Percentiles rank a stretch among this genome's conserved stretches.
Conservation (phyloP, 2,329 filamentous ascomycete genomes). For the Scortechinia acanthostroma region DNA sequence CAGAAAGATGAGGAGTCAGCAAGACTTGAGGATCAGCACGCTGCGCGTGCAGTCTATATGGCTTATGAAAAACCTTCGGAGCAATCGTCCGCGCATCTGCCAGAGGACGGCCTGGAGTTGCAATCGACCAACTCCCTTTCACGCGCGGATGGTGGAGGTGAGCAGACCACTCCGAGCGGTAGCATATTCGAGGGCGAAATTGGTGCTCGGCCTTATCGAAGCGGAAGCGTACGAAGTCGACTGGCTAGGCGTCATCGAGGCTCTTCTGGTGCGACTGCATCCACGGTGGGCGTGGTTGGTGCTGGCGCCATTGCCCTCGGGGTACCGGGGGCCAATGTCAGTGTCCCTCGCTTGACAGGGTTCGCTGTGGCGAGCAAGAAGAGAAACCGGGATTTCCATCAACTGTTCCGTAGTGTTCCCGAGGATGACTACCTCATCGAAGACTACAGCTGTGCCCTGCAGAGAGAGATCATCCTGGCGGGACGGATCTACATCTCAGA, state of each 20-base stretch:
- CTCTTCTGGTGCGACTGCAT: constrained; percentile 57
- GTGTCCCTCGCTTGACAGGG: constrained; percentile 74
- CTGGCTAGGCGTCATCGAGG: constrained; percentile 74
- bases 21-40: neutral
- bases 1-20: neutral
- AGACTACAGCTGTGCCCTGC: constrained; percentile 93
- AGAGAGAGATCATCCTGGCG: constrained; percentile 90
- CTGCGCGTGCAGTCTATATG: neutral
- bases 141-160: neutral
- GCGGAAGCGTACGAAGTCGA: constrained; percentile 48
- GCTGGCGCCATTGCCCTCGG: constrained; percentile 62
- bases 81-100: neutral
- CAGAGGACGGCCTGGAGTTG: neutral
- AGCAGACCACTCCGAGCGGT: neutral
- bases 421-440: constrained; percentile 98
- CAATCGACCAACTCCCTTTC: neutral
- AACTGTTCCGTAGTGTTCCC: constrained; percentile 88
- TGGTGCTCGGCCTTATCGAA: constrained; percentile 54
- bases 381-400: constrained; percentile 90
- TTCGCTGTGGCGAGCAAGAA: constrained; percentile 96
- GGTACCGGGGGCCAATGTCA: constrained; percentile 61
- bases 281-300: constrained; percentile 58
- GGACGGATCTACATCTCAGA: constrained; percentile 93
- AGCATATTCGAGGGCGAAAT: neutral
- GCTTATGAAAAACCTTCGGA: constrained; percentile 1